Evolutionary conservation across 2,329 filamentous ascomycete genomes (phyloP).

Genomic region (Apiospora marii): DNA sequence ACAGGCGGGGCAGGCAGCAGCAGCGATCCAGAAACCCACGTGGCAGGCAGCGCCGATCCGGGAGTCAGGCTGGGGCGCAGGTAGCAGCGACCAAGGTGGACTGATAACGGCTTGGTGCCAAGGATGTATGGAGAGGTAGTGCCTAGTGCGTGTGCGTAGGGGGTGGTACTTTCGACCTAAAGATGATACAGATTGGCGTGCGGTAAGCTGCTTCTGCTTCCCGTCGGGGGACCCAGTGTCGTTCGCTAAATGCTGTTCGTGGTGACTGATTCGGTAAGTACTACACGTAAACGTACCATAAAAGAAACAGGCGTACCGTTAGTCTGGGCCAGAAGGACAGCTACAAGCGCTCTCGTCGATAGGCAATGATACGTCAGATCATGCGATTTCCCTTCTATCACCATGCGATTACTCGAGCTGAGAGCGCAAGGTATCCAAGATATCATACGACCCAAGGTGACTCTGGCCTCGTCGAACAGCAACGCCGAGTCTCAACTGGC

Average conservation of each 20-base stretch:
- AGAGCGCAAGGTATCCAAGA: slow-evolving; percentile 11
- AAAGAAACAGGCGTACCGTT: slow-evolving; percentile 9
- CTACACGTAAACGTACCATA: not conserved
- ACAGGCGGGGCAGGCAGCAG: not conserved
- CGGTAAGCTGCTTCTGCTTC: slow-evolving; percentile 8
- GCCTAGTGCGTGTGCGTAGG: not conserved
- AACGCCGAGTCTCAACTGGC: not conserved
- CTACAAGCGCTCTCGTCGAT: not conserved
- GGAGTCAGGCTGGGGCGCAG: not conserved
- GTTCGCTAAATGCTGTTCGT: not conserved
- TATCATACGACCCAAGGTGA: not conserved
- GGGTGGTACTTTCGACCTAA: not conserved
- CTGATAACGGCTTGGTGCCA: not conserved
- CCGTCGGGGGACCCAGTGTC: not conserved
- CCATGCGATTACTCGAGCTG: not conserved
- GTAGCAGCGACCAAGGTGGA: not conserved
- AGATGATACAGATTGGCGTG: not conserved
- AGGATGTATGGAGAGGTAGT: not conserved
- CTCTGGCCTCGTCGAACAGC: not conserved
- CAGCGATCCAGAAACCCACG: not conserved
- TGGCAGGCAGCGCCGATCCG: not conserved
- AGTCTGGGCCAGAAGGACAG: not conserved
- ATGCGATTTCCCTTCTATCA: not conserved
- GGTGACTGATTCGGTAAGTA: not conserved
- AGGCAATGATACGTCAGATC: not conserved